phyloP scores from a whole-genome alignment of 352 stramenopile genomes.

The Poterioochromonas sp. region DNA sequence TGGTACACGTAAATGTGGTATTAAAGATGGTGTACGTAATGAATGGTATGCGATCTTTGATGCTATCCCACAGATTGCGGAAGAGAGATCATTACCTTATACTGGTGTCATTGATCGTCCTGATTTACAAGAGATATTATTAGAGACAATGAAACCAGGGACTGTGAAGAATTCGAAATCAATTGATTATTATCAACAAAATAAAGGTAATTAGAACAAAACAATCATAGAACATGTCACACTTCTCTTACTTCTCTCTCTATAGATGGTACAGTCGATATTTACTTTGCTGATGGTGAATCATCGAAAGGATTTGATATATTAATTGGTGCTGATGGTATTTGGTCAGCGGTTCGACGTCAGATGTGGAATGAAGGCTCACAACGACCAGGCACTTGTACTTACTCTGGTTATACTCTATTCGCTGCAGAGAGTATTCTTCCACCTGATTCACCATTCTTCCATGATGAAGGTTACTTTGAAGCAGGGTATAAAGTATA shows the following conservation, averaged over 20 bases:
- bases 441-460: neutral
- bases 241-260: too few species aligned
- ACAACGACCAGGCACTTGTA: constrained; percentile 43
- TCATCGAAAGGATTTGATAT: constrained; percentile 51
- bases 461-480: constrained; percentile 46
- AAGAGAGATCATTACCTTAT: constrained; percentile 58
- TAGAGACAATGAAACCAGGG: constrained; percentile 44
- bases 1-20: constrained; percentile 61
- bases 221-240: too few species aligned
- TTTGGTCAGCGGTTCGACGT: constrained; percentile 61
- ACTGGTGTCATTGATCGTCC: constrained; percentile 68
- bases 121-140: constrained; percentile 66
- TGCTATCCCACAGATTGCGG: constrained; percentile 52
- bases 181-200: neutral
- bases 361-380: constrained; percentile 68
- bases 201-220: neutral
- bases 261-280: constrained; percentile 47
- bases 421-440: constrained; percentile 53
- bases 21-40: constrained; percentile 66
- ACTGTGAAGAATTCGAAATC: neutral
- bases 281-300: constrained; percentile 49
- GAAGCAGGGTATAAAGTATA: constrained; percentile 60
- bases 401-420: constrained; percentile 69
- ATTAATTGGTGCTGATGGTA: constrained; percentile 66
- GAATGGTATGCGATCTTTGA: constrained; percentile 49